Base-by-base conservation (phyloP, 257 asterid genomes). In the Linderniella brevidens region DNA sequence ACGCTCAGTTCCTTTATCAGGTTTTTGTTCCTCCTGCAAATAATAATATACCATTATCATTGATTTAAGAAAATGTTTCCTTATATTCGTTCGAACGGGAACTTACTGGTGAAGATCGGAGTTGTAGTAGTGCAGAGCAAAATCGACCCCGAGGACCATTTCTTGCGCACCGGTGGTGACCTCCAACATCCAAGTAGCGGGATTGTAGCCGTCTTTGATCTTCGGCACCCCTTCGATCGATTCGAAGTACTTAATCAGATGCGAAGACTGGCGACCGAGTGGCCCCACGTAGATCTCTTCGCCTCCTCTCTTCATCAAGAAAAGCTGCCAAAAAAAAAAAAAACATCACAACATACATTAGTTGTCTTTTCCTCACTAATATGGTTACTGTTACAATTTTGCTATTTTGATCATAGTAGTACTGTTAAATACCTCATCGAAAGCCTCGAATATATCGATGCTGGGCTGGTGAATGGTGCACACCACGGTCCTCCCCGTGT, bases 101-200 rank as follows among this genome's bases (percentile, higher is more conserved):
- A 49, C 85, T 5, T 63, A 88, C 97, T 71, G 84, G 64, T 64
- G 78, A 16, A 84, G 71, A 53, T 61, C 64, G 17, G 98, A 88
- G 58, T 64, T 69, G 64, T 66, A 62, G 63, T 88, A 88, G 54
- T 80, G 53, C 67, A 80, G 92, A 17, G 95, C 92, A 64, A 88
- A 88, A 84, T 84, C 92, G 61, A 84, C 74, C 41, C 82, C 92
- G 45, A 80, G 69, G 18, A 77, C 79, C 60, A 14, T 58, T 74
- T 84, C 95, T 63, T 84, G 90, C 43, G 71, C 64, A 50, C 76
- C 44, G 37, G 95, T 78, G 45, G 98, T 88, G 42, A 78, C 87
- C 66, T 84, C 95, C 49, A 88, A 57, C 86, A 88, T 84, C 97
- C 97, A 88, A 54, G 95, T 80, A 16, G 97, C 79, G n/a, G 98